Base-by-base conservation (phyloP, 1,139 yeast species). In the Kurtzmaniella quercitrusa region DNA sequence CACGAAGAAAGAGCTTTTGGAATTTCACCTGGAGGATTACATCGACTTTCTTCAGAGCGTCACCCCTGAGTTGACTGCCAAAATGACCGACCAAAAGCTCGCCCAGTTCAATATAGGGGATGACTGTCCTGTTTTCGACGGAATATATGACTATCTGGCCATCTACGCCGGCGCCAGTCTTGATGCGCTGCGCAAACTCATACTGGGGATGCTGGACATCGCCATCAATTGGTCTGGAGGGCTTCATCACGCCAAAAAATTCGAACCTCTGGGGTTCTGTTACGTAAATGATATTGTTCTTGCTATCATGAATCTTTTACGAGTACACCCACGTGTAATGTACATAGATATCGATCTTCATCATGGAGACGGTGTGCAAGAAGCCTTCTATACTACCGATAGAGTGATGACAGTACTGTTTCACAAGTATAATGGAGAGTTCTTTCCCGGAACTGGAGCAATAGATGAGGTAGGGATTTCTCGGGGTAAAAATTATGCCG, bases 141-240 rank as follows among this genome's bases (percentile, higher is more conserved):
- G 98, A 5, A 75, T 93, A 58, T 93, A 84, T 61, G 95, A 89
- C 52, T 91, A 89, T 60, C 83, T 91, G 46, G 70, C 88, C 9
- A 80, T 88, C 14, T 88, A 91, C 50, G 84, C 97, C 1, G 98
- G 98, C 20, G 96, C 96, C 2, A 84, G 95, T 2, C 67, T 93
- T 57, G 98, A 93, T 63, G 98, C 98, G 2, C 81, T 95, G 14
- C 76, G 95, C 18, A 86, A 91, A 60, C 73, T 93, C 47, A 80
- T 86, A 34, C 76, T 83, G 47, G 89, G 91, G 5, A 89, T 88
- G 65, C 83, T 95, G 42, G 98, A 93, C 59, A 88, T 93, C 45
- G 98, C 98, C 30, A 88, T 93, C 52, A 93, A 93, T 62, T 93
- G 96, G 93, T 84, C 95, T 14, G 98, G 98, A 37, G 98, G 98